Conservation (phyloP, 2,329 filamentous ascomycete genomes). For the Neonectria magnoliae region DNA sequence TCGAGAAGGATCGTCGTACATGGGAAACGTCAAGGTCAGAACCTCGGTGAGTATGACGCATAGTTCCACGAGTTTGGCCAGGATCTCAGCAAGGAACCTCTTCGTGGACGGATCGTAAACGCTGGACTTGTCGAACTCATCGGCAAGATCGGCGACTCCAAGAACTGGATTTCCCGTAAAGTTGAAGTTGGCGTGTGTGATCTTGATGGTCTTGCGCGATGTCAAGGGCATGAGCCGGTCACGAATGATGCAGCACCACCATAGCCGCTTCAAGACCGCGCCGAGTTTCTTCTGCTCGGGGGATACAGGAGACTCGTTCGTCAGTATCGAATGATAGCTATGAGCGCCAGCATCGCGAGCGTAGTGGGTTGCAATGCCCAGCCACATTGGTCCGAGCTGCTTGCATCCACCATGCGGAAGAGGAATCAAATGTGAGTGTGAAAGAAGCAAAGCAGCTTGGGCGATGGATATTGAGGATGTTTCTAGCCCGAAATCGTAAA, state of each 20-base stretch:
- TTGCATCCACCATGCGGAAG: slow-evolving; percentile 39
- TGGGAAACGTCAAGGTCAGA: slow-evolving; percentile 18
- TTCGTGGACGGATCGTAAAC: slow-evolving; percentile 20
- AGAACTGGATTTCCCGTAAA: slow-evolving; percentile 13
- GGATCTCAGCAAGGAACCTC: slow-evolving; percentile 13
- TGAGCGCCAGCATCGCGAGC: slow-evolving; percentile 40
- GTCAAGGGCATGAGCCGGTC: slow-evolving; percentile 27
- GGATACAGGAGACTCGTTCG: slow-evolving; percentile 13
- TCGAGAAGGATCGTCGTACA: slow-evolving; percentile 17
- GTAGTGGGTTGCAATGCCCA: slow-evolving; percentile 39
- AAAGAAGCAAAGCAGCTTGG: slow-evolving; percentile 36
- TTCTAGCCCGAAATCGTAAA: slow-evolving; percentile 40
- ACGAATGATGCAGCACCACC: slow-evolving; percentile 43
- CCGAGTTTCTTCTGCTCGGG: slow-evolving; percentile 24
- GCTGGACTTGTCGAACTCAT: slow-evolving; percentile 18
- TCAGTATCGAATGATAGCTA: slow-evolving; percentile 30
- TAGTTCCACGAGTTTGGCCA: slow-evolving; percentile 18
- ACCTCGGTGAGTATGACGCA: slow-evolving; percentile 25
- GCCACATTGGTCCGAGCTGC: slow-evolving; percentile 39
- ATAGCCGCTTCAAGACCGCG: slow-evolving; percentile 35
- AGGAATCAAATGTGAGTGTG: slow-evolving; percentile 37
- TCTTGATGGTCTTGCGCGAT: slow-evolving; percentile 23
- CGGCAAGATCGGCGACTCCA: slow-evolving; percentile 6
- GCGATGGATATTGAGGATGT: slow-evolving; percentile 37
- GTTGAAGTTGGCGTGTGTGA: slow-evolving; percentile 24